A percentile compares a stretch with the other conserved stretches of the same genome.
These are phyloP conservation scores for Elongisporangium anandrum DNA, from an alignment of 352 stramenopile genomes.

Conservation along the genomic window DNA sequence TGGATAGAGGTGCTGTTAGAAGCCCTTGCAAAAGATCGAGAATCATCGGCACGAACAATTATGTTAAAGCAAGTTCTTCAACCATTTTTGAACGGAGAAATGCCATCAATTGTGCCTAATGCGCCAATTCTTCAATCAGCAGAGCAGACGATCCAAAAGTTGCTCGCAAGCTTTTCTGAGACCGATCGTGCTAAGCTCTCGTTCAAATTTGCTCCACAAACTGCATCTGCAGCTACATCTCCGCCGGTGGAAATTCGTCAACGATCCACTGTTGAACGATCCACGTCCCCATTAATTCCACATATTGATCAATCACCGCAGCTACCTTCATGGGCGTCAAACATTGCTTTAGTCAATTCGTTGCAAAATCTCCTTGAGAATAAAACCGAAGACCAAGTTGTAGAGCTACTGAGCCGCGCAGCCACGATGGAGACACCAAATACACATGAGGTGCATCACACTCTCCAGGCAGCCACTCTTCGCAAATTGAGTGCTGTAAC, in stretches of 20 bases:
- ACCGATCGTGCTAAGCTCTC: not conserved
- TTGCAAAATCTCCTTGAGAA: not conserved
- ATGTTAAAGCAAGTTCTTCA: slow-evolving; percentile 44
- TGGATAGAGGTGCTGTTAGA: slow-evolving; percentile 56
- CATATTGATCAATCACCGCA: not conserved
- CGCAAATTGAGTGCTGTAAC: slow-evolving; percentile 51
- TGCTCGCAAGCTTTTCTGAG: not conserved
- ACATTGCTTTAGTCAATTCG: not conserved
- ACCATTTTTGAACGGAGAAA: slow-evolving; percentile 42
- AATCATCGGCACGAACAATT: slow-evolving; percentile 33
- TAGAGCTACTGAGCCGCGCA: not conserved
- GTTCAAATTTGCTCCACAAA: not conserved
- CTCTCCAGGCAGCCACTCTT: not conserved
- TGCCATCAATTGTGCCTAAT: slow-evolving; percentile 3
- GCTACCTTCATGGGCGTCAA: not conserved
- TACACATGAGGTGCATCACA: not conserved
- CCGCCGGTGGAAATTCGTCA: not conserved
- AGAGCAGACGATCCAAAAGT: not conserved
- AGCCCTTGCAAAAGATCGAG: slow-evolving; percentile 29
- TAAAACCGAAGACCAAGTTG: not conserved
- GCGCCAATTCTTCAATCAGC: not conserved
- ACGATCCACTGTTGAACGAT: not conserved
- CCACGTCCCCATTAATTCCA: not conserved
- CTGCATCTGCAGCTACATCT: not conserved
- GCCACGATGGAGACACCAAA: not conserved